Conservation (phyloP, 768 basidiomycete genomes). For the Kondoa subrosea region DNA sequence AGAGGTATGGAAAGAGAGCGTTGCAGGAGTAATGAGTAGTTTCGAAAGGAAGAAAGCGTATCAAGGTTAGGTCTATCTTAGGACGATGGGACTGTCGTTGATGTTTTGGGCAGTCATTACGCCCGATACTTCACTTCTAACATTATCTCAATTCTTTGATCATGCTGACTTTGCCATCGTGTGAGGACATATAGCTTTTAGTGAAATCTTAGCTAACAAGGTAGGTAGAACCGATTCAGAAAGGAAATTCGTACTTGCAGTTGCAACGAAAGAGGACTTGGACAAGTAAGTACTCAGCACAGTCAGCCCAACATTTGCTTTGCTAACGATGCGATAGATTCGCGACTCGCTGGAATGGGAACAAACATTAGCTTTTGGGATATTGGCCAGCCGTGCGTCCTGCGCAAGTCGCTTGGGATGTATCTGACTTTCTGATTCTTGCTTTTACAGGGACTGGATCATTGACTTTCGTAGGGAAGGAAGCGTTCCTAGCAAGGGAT, state of each 20-base stretch:
- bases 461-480: no score
- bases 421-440: no score
- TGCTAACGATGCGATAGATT: no score
- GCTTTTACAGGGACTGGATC: no score
- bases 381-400: no score
- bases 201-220: neutral
- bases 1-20: neutral
- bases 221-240: neutral
- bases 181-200: neutral
- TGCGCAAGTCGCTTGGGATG: no score
- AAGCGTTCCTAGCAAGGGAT: no score
- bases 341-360: no score
- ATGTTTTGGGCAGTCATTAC: neutral
- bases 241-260: neutral
- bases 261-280: neutral
- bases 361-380: no score
- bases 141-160: neutral
- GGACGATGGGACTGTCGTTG: neutral
- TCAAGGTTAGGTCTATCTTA: neutral
- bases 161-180: neutral
- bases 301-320: no score
- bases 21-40: neutral
- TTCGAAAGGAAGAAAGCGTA: neutral
- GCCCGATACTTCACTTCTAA: neutral
- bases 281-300: neutral